Evolutionary conservation across 306 rosid species (phyloP).

Genomic region (Myrica gale): DNA sequence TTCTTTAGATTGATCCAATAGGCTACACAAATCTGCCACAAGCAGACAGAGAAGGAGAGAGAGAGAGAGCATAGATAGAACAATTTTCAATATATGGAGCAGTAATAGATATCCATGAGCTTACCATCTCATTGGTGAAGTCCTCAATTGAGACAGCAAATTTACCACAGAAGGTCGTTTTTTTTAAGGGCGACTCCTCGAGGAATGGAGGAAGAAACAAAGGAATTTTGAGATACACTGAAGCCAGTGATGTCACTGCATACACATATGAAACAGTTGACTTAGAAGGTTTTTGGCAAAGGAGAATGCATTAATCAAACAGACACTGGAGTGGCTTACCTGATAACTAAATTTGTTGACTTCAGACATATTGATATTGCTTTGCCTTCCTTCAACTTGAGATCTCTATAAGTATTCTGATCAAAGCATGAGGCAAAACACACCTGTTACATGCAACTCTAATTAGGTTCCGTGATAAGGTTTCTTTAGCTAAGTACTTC

Average conservation of each 20-base stretch:
- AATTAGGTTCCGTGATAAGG: neutral
- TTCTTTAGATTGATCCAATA: neutral
- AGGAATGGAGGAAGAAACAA: constrained; percentile 19
- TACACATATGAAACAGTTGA: neutral
- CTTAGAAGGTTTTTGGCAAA: constrained; percentile 4
- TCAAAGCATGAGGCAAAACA: constrained; percentile 47
- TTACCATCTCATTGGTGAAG: constrained; percentile 35
- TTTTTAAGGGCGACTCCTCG: constrained; percentile 25
- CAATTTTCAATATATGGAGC: neutral
- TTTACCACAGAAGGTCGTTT: constrained; percentile 32
- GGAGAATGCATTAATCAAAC: constrained; percentile 4
- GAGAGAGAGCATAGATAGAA: neutral
- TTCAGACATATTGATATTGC: constrained; percentile 30
- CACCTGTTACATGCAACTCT: constrained; percentile 26
- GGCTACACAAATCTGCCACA: neutral
- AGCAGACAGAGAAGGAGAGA: neutral
- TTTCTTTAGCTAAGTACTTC: neutral
- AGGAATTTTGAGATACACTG: constrained; percentile 14
- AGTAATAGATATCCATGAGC: neutral
- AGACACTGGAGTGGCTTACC: constrained; percentile 21
- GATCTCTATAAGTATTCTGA: constrained; percentile 27
- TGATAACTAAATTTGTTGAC: constrained; percentile 26
- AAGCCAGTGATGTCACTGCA: constrained; percentile 27
- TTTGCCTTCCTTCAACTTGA: constrained; percentile 36
- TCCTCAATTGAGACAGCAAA: constrained; percentile 35